phyloP scores from a whole-genome alignment of 106 monocot species.

The Acanthochlamys bracteata region DNA sequence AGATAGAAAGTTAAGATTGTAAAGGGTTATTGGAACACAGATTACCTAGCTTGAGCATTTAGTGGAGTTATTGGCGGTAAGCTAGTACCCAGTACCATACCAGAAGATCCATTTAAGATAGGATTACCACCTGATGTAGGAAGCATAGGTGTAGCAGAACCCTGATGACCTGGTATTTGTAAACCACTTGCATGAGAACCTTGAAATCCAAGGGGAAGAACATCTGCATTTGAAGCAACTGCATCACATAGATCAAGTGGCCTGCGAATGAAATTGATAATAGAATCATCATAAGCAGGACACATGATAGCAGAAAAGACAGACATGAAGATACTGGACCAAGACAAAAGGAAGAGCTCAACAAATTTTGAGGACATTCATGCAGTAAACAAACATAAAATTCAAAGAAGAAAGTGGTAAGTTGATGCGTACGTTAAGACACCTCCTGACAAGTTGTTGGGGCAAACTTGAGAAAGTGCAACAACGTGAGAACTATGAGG shows the following conservation, averaged over 20 bases:
- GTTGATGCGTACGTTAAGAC: constrained; percentile 45
- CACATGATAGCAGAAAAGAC: no score
- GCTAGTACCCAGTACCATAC: constrained; percentile 41
- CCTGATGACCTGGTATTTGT: constrained; percentile 33
- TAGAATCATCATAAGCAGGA: background rate
- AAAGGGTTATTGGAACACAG: background rate
- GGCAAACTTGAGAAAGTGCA: constrained; percentile 69
- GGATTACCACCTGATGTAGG: constrained; percentile 38
- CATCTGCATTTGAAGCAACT: constrained; percentile 38
- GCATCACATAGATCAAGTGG: constrained; percentile 86
- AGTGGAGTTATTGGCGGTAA: constrained; percentile 41
- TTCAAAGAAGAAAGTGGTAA: background rate
- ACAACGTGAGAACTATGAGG: constrained; percentile 66
- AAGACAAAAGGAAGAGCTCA: background rate
- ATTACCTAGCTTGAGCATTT: constrained; percentile 55
- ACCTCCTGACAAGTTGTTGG: constrained; percentile 62
- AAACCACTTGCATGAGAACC: constrained; percentile 45
- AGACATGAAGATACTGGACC: background rate
- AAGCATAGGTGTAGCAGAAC: constrained; percentile 38
- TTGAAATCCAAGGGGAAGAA: constrained; percentile 34
- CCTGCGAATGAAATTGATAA: constrained; percentile 26
- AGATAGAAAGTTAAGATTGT: background rate
- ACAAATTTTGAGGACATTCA: no score
- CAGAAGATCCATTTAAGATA: constrained; percentile 56
- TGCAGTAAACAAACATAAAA: background rate